Base-by-base conservation (phyloP, 176 grass and related monocot species). In the Phyllostachys edulis region DNA sequence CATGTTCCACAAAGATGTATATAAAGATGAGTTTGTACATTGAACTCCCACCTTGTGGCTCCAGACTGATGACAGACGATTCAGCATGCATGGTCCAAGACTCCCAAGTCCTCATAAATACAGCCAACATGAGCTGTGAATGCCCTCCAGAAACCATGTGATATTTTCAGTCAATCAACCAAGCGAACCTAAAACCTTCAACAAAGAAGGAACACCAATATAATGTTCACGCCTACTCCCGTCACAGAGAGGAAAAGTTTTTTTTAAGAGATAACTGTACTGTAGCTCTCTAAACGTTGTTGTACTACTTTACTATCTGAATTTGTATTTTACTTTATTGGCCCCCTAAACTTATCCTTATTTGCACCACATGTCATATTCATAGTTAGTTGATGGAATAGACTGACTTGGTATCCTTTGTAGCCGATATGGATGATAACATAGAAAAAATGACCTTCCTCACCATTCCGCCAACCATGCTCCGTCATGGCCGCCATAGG, bases 41-140 rank as follows among this genome's bases (percentile, higher is more conserved):
- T 82, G 38, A 82, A 59, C 38, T n/a, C 52, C 17, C 23, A 46
- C 41, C 18, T 77, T 34, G 71, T 69, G 69, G 62, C 40, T 82
- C 51, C 89, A 83, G 61, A 37, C 61, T 45, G 79, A 67, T 34
- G 84, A 79, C 80, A 87, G 79, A 44, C 47, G 82, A 67, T 84
- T 54, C 82, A 67, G 37, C 34, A 62, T 71, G 65, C 37, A 55
- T 84, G 80, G 89, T 90, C 84, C 89, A n/a, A n/a, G n/a, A n/a
- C n/a, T n/a, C n/a, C n/a, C n/a, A 90, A 45, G 10, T 10, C 26
- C 61, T 79, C 79, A 79, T 90, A 83, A 90, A 79, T 83, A 41
- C 84, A 56, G 2, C 73, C 21, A 63, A 20, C 57, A 21, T 86
- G 79, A 86, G 73, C 46, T 86, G 84, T 90, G 47, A 70, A 39